phyloP scores from a whole-genome alignment of 2,329 filamentous ascomycete genomes.

The Clarireedia homoeocarpa region DNA sequence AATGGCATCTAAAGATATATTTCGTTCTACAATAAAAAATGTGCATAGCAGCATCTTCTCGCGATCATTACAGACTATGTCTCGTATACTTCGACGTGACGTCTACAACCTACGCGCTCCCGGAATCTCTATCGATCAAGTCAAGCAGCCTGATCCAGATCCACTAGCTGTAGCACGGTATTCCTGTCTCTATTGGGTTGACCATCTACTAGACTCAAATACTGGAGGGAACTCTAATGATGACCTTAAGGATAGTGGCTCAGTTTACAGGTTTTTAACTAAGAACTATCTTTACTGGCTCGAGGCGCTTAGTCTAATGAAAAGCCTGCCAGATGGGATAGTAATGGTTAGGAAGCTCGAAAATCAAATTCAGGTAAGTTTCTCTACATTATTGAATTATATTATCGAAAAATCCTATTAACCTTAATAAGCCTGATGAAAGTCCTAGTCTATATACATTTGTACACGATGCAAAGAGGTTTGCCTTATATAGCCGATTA shows the following conservation, averaged over 20 bases:
- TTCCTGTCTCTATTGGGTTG: too few species aligned
- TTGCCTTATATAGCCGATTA: too few species aligned
- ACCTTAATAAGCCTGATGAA: too few species aligned
- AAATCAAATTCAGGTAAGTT: not conserved
- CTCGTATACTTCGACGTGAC: not conserved
- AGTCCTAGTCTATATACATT: too few species aligned
- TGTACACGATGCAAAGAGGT: too few species aligned
- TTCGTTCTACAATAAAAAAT: not conserved
- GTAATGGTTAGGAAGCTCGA: constrained; percentile 1
- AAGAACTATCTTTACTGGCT: not conserved
- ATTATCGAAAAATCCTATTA: not conserved
- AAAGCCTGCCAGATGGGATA: not conserved
- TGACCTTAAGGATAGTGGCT: not conserved
- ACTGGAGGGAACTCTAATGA: not conserved
- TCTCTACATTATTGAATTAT: not conserved
- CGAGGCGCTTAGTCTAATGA: not conserved
- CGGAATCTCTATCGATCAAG: too few species aligned
- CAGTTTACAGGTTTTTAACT: not conserved
- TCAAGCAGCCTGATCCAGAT: too few species aligned
- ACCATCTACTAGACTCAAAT: not conserved
- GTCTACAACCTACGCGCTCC: not conserved
- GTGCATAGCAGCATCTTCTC: not conserved
- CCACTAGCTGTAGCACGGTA: too few species aligned
- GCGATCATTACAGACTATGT: not conserved
- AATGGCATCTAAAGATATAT: not conserved